Evolutionary conservation across 148 eudicot genomes (phyloP).

Genomic region (Diospyros kaki): DNA sequence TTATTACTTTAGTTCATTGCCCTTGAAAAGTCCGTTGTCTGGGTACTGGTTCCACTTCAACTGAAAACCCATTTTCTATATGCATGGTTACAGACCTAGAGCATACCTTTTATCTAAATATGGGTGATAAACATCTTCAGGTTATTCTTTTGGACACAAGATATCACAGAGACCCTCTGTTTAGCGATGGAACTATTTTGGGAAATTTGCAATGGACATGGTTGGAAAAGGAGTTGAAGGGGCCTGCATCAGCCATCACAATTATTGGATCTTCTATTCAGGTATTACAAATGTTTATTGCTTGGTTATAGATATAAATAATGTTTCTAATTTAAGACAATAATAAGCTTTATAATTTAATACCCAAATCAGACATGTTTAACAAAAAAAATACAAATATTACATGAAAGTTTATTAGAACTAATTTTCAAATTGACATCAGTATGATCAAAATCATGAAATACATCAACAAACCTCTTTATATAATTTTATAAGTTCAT

Average conservation of each 20-base stretch:
- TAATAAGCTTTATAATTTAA: too few species aligned
- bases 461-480: too few species aligned
- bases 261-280: slow-evolving; percentile 72
- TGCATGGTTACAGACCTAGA: slow-evolving; percentile 1
- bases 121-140: slow-evolving; percentile 29
- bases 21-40: background rate
- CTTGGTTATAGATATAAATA: background rate
- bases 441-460: too few species aligned
- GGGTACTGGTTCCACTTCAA: background rate
- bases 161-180: slow-evolving; percentile 67
- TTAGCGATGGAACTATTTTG: slow-evolving; percentile 64
- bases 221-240: slow-evolving; percentile 59
- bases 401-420: too few species aligned
- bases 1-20: background rate
- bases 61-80: background rate
- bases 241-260: slow-evolving; percentile 51
- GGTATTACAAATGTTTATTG: slow-evolving; percentile 27
- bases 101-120: slow-evolving; percentile 11
- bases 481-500: too few species aligned
- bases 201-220: slow-evolving; percentile 67
- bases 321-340: too few species aligned
- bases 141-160: slow-evolving; percentile 76
- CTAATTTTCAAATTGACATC: too few species aligned
- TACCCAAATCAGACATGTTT: too few species aligned
- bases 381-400: too few species aligned